Evolutionary conservation across 176 grass and related monocot species (phyloP), one percentile per base, ranked within the genome.

Genomic region (Bothriochloa decipiens): DNA sequence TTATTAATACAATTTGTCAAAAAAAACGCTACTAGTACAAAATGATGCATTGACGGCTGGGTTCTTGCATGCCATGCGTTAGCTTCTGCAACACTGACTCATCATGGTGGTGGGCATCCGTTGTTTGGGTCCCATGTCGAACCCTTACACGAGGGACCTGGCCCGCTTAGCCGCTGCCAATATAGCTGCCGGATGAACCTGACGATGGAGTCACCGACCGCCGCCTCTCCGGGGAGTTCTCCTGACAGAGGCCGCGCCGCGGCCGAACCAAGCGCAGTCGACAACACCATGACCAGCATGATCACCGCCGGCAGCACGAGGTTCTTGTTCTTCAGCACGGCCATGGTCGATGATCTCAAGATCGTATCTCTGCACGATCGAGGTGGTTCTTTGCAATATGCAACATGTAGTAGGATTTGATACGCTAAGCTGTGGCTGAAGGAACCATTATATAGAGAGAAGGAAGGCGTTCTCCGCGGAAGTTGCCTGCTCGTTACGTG

Each of bases 401-500:
- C 68, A n/a, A 42, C 37, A 42, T 41, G 37, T 42, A 41, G 36
- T 41, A 42, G 68, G 68, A 22, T 70, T 23, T 23, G 68, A 42
- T 70, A 14, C 37, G 10, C 68, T 70, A 70, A n/a, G 18, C 5
- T 11, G 1, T 25, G 4, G 68, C 11, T 3, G 37, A 42, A 70
- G 37, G 37, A 69, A 40, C 37, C 10, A 23, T 70, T 70, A 70
- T 42, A 70, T 42, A 70, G 3, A 18, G 29, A 7, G 1, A 37
- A 37, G 1, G 20, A 70, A 42, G 68, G 11, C 4, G 6, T 25
- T 70, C 36, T 42, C 37, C 68, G 68, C 37, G 68, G 68, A 70
- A 70, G 37, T 70, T 70, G 68, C 68, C 68, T 42, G 20, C 68
- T 70, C 37, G 37, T 70, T 70, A 42, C 68, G 37, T 70, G 68